phyloP scores from a whole-genome alignment of 805 yeast genomes.

The Candida pseudoglaebosa region DNA sequence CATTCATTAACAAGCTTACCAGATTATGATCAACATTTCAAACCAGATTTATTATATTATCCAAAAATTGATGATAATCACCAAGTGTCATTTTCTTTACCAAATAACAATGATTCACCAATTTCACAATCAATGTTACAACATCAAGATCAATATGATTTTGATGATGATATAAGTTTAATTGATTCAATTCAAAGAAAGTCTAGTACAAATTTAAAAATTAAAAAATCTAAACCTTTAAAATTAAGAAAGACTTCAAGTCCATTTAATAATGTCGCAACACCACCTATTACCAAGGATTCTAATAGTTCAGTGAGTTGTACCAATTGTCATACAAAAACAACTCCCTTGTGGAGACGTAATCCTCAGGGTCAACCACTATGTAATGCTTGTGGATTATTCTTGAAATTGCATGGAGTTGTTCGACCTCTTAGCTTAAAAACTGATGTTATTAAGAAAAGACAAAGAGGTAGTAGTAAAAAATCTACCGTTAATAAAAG shows the following conservation, averaged over 20 bases:
- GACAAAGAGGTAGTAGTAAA: constrained; percentile 56
- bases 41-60: background rate
- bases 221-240: constrained; percentile 6
- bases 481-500: constrained; percentile 21
- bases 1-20: constrained; percentile 29
- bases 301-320: constrained; percentile 38
- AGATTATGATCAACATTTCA: constrained; percentile 17
- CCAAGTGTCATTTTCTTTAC: constrained; percentile 7
- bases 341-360: constrained; percentile 94
- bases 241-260: constrained; percentile 1
- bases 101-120: constrained; percentile 4
- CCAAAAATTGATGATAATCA: background rate
- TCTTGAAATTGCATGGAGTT: constrained; percentile 90
- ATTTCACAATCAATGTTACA: background rate
- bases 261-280: constrained; percentile 3
- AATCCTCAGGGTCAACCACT: constrained; percentile 89
- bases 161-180: background rate
- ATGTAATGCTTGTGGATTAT: constrained; percentile 95
- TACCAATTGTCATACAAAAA: constrained; percentile 85
- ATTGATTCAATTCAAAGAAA: constrained; percentile 1
- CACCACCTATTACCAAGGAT: constrained; percentile 4
- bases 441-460: constrained; percentile 87
- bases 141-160: background rate
- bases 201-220: background rate
- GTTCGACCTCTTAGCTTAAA: constrained; percentile 87